A percentile compares a stretch with the other conserved stretches of the same genome.
These are phyloP conservation scores for Liquidambar formosana DNA, from an alignment of 164 flowering plant species.

Conservation along the genomic window DNA sequence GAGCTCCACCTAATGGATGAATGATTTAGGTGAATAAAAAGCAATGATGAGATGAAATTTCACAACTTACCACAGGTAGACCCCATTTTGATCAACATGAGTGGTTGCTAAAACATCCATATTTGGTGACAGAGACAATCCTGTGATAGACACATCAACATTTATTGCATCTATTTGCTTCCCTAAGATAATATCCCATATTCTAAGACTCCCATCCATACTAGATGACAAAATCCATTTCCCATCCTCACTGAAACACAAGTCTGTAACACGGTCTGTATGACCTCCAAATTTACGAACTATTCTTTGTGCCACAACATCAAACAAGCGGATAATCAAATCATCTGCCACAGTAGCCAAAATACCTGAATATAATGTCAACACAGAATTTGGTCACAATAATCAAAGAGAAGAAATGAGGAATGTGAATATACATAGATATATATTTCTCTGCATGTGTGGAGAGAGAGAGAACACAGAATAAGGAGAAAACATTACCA, in stretches of 20 bases:
- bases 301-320: constrained; percentile 73
- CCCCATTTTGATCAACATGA: constrained; percentile 96
- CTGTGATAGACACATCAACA: constrained; percentile 80
- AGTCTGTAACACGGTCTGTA: constrained; percentile 87
- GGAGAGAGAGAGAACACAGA: background rate
- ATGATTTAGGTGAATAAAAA: background rate
- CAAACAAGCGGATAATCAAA: constrained; percentile 75
- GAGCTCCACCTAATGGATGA: background rate
- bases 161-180: constrained; percentile 89
- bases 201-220: constrained; percentile 95
- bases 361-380: constrained; percentile 55
- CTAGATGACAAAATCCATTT: constrained; percentile 96
- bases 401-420: background rate
- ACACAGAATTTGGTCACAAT: background rate
- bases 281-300: constrained; percentile 98
- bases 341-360: constrained; percentile 90
- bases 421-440: background rate
- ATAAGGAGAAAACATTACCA: constrained; percentile 44
- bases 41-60: background rate
- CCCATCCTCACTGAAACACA: constrained; percentile 98
- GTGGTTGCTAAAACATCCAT: constrained; percentile 95
- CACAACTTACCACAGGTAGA: constrained; percentile 75
- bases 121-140: constrained; percentile 86
- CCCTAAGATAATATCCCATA: constrained; percentile 95
- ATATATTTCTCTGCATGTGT: background rate